phyloP scores from a whole-genome alignment of 2,329 filamentous ascomycete species.

The Xylariaceae sp. region DNA sequence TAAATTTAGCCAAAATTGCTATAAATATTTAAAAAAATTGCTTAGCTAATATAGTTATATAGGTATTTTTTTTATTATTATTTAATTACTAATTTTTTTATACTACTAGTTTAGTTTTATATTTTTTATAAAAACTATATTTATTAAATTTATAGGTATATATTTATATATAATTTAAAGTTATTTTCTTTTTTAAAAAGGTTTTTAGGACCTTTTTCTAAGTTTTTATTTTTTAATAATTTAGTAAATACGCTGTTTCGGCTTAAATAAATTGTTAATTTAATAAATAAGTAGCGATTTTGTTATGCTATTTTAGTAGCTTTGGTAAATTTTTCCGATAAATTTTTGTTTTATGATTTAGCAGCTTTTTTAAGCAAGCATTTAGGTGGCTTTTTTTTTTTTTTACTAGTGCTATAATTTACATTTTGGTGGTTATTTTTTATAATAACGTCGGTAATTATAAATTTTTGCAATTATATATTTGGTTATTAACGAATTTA shows the following conservation, averaged over 20 bases:
- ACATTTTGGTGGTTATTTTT: background rate
- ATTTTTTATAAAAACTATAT: background rate
- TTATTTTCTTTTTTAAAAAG: background rate
- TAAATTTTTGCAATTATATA: too few relatives aligned
- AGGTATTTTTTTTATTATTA: background rate
- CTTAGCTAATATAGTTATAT: background rate
- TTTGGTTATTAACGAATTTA: too few relatives aligned
- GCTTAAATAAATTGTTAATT: background rate
- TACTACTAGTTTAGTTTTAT: background rate
- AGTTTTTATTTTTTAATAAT: background rate
- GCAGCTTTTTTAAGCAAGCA: background rate
- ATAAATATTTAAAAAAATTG: background rate
- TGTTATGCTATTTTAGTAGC: background rate
- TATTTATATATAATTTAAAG: background rate
- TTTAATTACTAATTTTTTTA: background rate
- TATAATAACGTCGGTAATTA: background rate
- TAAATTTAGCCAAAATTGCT: background rate
- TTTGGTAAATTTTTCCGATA: too few relatives aligned
- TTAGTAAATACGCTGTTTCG: background rate
- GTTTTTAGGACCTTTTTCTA: background rate
- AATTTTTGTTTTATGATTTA: too few relatives aligned
- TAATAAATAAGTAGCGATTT: background rate
- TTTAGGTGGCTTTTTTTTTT: background rate
- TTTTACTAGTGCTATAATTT: background rate
- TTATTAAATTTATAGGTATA: background rate